Conservation (phyloP, 169 alveolate genomes). For the Cystoisospora suis region DNA sequence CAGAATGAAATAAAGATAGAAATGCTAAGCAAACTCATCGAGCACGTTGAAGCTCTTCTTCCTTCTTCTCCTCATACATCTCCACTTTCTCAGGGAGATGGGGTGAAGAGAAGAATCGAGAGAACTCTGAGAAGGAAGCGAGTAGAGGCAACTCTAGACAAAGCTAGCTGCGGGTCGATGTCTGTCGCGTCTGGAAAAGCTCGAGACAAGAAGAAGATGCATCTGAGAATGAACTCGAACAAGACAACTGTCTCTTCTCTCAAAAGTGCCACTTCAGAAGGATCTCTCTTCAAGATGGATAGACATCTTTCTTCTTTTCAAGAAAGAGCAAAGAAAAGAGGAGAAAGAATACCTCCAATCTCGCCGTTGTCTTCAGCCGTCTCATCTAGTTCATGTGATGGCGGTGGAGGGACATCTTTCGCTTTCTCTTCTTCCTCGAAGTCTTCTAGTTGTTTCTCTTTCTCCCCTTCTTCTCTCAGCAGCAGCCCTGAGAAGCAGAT, state of each 20-base stretch:
- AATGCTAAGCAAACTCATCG: background rate
- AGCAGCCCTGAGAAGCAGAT: too few relatives aligned
- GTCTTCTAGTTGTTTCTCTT: background rate
- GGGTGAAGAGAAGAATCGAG: background rate
- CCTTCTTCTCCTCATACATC: too few relatives aligned
- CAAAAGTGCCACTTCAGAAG: background rate
- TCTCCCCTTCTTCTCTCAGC: too few relatives aligned
- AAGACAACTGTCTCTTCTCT: background rate
- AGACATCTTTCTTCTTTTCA: background rate
- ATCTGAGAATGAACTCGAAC: background rate
- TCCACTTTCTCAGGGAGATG: too few relatives aligned
- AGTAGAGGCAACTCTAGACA: too few relatives aligned
- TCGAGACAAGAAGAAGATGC: background rate
- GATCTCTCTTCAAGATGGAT: background rate
- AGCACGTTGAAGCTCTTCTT: too few relatives aligned
- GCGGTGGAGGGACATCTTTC: too few relatives aligned
- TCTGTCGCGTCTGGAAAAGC: background rate
- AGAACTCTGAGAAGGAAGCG: background rate
- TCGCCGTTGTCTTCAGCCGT: background rate
- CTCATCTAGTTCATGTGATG: too few relatives aligned
- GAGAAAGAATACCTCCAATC: background rate
- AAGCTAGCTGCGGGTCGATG: background rate
- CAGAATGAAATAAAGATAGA: background rate
- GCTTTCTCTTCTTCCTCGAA: background rate
- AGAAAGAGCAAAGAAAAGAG: background rate